phyloP scores from a whole-genome alignment of 257 asterid species.

The Ilex aquifolium region DNA sequence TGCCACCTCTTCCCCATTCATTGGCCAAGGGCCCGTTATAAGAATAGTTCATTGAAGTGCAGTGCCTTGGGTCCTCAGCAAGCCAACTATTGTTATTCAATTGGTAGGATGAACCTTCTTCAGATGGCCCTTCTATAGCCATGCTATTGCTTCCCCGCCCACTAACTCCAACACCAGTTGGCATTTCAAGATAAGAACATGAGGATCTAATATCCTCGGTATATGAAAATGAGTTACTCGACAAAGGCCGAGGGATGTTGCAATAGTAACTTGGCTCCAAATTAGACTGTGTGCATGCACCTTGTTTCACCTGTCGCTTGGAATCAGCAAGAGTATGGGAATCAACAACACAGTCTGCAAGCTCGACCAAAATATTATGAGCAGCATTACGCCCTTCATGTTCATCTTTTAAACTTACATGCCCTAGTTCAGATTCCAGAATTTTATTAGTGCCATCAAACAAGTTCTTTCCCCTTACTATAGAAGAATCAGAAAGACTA shows the following conservation, averaged over 20 bases:
- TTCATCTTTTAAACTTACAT: conserved; percentile 42
- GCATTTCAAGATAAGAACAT: conserved; percentile 54
- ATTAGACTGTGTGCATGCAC: conserved; percentile 35
- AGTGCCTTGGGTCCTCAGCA: conserved; percentile 63
- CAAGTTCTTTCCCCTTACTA: conserved; percentile 33
- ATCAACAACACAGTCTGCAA: conserved; percentile 59
- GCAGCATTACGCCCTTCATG: conserved; percentile 43
- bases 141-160: conserved; percentile 40
- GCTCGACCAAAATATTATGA: conserved; percentile 61
- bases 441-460: conserved; percentile 34
- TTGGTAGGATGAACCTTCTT: conserved; percentile 80
- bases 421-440: conserved; percentile 42
- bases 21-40: conserved; percentile 48
- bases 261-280: conserved; percentile 41
- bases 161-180: conserved; percentile 38
- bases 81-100: conserved; percentile 61
- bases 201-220: conserved; percentile 43
- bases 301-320: conserved; percentile 34
- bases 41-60: conserved; percentile 54
- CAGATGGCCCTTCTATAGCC: conserved; percentile 89
- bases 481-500: conserved; percentile 33
- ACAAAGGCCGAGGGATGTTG: conserved; percentile 40
- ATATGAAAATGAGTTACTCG: conserved; percentile 35
- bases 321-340: conserved; percentile 33
- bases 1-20: conserved; percentile 80